phyloP scores from a whole-genome alignment of 192 early-diverging fungal genomes.

The Chytriomyces sp. region DNA sequence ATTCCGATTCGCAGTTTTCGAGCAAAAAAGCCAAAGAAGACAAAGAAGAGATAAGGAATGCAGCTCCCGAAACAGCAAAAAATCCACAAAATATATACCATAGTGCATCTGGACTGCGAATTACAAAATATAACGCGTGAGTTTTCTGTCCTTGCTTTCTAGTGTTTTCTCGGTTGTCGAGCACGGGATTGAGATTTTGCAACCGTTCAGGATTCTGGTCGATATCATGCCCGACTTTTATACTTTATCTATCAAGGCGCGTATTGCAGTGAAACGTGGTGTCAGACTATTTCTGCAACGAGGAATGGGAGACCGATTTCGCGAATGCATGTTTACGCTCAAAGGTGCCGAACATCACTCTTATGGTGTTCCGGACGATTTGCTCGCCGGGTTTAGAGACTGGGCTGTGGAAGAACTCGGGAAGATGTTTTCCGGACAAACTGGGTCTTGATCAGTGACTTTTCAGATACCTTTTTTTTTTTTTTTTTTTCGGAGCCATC shows the following conservation, averaged over 20 bases:
- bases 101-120: background rate
- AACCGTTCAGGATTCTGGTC: slow-evolving; percentile 14
- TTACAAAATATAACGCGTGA: slow-evolving; percentile 24
- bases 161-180: background rate
- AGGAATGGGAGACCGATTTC: slow-evolving; percentile 14
- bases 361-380: slow-evolving; percentile 17
- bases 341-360: slow-evolving; percentile 8
- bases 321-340: slow-evolving; percentile 9
- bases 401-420: slow-evolving; percentile 15
- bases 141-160: background rate
- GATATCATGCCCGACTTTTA: slow-evolving; percentile 15
- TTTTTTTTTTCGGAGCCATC: too few relatives aligned
- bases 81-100: too few relatives aligned
- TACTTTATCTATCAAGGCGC: background rate
- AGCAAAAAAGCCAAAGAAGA: too few relatives aligned
- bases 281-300: slow-evolving; percentile 25
- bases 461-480: too few relatives aligned
- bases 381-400: slow-evolving; percentile 2
- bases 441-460: too few relatives aligned
- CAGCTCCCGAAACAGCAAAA: too few relatives aligned
- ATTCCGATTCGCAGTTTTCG: too few relatives aligned
- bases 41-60: too few relatives aligned
- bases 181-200: background rate
- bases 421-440: slow-evolving; percentile 23
- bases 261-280: slow-evolving; percentile 19